phyloP scores from a whole-genome alignment of 192 early-diverging fungal species.

The Umbelopsis sp. region DNA sequence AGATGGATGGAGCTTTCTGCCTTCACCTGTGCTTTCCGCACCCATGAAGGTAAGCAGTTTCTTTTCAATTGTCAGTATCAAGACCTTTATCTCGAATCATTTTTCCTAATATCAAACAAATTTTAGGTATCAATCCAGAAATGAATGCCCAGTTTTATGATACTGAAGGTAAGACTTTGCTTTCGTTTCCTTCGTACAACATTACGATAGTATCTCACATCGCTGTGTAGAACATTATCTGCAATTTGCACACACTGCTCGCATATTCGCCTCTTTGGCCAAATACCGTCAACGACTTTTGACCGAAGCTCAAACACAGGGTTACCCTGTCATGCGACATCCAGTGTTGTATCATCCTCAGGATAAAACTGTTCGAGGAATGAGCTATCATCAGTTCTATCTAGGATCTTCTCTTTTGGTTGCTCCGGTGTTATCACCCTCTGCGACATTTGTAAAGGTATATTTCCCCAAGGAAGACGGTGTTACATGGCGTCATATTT shows the following conservation, averaged over 20 bases:
- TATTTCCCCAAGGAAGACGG: slow-evolving; percentile 40
- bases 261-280: slow-evolving; percentile 33
- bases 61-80: not conserved
- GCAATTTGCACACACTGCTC: slow-evolving; percentile 35
- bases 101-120: not conserved
- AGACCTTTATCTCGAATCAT: not conserved
- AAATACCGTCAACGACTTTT: slow-evolving; percentile 35
- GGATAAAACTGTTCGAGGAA: slow-evolving; percentile 29
- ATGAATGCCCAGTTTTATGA: slow-evolving; percentile 48
- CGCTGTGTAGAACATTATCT: slow-evolving; percentile 24
- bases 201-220: not conserved
- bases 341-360: slow-evolving; percentile 40
- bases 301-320: slow-evolving; percentile 36
- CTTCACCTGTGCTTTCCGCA: slow-evolving; percentile 39
- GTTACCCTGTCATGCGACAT: slow-evolving; percentile 44
- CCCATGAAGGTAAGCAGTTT: slow-evolving; percentile 26
- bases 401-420: slow-evolving; percentile 40
- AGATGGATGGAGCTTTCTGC: slow-evolving; percentile 50
- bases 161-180: slow-evolving; percentile 33
- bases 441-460: slow-evolving; percentile 36
- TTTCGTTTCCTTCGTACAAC: not conserved
- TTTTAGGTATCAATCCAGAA: slow-evolving; percentile 27
- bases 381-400: slow-evolving; percentile 47
- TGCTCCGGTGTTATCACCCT: slow-evolving; percentile 36
- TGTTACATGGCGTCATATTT: slow-evolving; percentile 39